Percentiles rank a stretch among this genome's conserved stretches.
Evolutionary conservation across 805 yeast genomes (phyloP).

Genomic region (Ogataea sp.): DNA sequence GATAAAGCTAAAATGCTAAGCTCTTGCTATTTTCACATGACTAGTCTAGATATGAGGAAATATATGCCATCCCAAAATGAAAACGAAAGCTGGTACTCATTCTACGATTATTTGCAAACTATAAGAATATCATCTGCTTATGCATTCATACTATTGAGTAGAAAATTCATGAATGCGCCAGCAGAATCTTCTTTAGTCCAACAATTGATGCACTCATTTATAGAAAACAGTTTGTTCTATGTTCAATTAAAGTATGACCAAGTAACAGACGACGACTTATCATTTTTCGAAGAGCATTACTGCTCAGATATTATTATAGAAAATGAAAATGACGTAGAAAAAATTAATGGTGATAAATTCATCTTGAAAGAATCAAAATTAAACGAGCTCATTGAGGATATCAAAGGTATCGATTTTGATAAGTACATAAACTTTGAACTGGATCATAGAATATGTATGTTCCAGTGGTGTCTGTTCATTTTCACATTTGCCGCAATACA

Average conservation of each 20-base stretch:
- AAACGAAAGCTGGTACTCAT: conserved; percentile 16
- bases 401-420: conserved; percentile 6
- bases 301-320: conserved; percentile 11
- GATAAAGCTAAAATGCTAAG: conserved; percentile 13
- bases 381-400: neutral
- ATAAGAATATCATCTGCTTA: conserved; percentile 27
- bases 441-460: conserved; percentile 24
- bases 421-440: conserved; percentile 16
- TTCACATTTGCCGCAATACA: conserved; percentile 18
- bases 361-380: neutral
- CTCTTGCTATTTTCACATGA: conserved; percentile 15
- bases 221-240: conserved; percentile 15
- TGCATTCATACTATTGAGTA: conserved; percentile 26
- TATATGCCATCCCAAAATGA: conserved; percentile 1
- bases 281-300: conserved; percentile 12
- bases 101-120: conserved; percentile 19
- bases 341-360: neutral
- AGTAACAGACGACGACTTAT: conserved; percentile 9
- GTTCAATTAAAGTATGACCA: conserved; percentile 13
- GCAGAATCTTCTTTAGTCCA: conserved; percentile 10
- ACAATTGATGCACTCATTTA: conserved; percentile 9
- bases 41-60: conserved; percentile 7
- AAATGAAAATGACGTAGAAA: conserved; percentile 1
- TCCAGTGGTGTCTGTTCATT: conserved; percentile 21
- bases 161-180: conserved; percentile 13